Evolutionary conservation across 1,284 basidiomycete genomes (phyloP).

Genomic region (Pyrrhoderma lamaoense): DNA sequence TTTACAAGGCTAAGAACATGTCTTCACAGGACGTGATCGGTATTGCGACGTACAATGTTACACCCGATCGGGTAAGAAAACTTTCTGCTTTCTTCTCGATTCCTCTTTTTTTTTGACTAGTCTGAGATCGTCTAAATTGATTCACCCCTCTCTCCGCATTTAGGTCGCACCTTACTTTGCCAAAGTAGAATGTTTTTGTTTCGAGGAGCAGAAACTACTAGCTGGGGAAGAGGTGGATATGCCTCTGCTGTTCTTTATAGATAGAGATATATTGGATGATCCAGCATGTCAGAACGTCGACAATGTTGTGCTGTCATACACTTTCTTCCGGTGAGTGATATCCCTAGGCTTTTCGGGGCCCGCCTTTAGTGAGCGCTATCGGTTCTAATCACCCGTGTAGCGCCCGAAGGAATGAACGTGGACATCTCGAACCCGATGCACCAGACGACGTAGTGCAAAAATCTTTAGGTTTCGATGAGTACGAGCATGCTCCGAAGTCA

Average conservation of each 20-base stretch:
- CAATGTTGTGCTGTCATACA: slow-evolving; percentile 92
- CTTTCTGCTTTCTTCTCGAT: neutral
- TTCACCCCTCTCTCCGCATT: neutral
- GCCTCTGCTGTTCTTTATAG: slow-evolving; percentile 98
- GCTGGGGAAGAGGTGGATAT: slow-evolving; percentile 98
- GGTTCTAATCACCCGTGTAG: slow-evolving; percentile 32
- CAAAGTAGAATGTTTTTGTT: slow-evolving; percentile 99
- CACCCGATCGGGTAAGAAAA: slow-evolving; percentile 74
- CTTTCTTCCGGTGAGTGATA: slow-evolving; percentile 81
- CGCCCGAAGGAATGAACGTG: slow-evolving; percentile 71
- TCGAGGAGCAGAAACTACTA: slow-evolving; percentile 94
- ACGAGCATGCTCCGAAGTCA: slow-evolving; percentile 38
- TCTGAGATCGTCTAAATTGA: too few species aligned
- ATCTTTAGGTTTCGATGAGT: slow-evolving; percentile 68
- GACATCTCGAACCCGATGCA: slow-evolving; percentile 83
- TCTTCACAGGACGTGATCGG: slow-evolving; percentile 89
- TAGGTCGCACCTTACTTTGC: slow-evolving; percentile 98
- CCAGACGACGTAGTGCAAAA: slow-evolving; percentile 68
- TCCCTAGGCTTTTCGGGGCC: neutral
- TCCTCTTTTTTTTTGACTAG: neutral
- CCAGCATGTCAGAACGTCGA: slow-evolving; percentile 80
- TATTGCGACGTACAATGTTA: slow-evolving; percentile 98
- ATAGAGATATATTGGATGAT: slow-evolving; percentile 93
- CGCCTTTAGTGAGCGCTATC: slow-evolving; percentile 1
- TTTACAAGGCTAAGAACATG: slow-evolving; percentile 91